Percentiles rank a stretch among this genome's conserved stretches.
Conservation (phyloP, 768 basidiomycete species). For the Xerocomellus dryophilus region DNA sequence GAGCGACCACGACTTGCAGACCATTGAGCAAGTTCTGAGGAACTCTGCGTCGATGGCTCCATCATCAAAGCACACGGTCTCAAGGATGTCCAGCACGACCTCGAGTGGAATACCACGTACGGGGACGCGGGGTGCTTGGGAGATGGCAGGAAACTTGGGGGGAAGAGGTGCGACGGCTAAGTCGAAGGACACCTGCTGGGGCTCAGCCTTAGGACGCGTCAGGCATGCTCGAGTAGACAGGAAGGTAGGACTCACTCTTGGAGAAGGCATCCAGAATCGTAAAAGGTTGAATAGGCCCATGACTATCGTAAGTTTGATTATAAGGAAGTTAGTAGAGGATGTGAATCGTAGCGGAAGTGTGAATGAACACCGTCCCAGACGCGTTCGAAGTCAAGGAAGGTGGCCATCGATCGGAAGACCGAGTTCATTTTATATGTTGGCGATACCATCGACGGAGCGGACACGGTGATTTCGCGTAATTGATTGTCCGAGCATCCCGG, state of each 20-base stretch:
- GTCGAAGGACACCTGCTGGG: slow-evolving; percentile 40
- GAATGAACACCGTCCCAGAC: slow-evolving; percentile 23
- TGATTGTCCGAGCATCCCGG: slow-evolving; percentile 6
- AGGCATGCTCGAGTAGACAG: background rate
- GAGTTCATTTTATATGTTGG: slow-evolving; percentile 28
- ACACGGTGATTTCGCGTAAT: slow-evolving; percentile 25
- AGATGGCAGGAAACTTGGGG: slow-evolving; percentile 15
- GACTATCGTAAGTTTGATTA: slow-evolving; percentile 23
- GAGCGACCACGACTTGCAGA: slow-evolving; percentile 65
- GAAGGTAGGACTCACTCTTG: slow-evolving; percentile 21
- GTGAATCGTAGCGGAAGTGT: slow-evolving; percentile 16
- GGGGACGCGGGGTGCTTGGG: slow-evolving; percentile 22
- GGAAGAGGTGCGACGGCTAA: slow-evolving; percentile 31
- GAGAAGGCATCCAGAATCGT: slow-evolving; percentile 20
- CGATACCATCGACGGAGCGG: slow-evolving; percentile 21
- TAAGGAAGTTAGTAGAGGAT: slow-evolving; percentile 17
- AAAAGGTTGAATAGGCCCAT: slow-evolving; percentile 28
- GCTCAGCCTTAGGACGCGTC: slow-evolving; percentile 26
- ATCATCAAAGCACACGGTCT: slow-evolving; percentile 46
- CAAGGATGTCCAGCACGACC: slow-evolving; percentile 60
- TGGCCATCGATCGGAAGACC: slow-evolving; percentile 14
- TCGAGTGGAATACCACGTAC: slow-evolving; percentile 54
- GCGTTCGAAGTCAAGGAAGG: slow-evolving; percentile 18
- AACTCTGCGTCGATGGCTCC: slow-evolving; percentile 39
- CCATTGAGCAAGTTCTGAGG: slow-evolving; percentile 54